Evolutionary conservation across 495 filamentous ascomycete genomes (phyloP), one percentile per base, ranked within the genome.

Genomic region (Tuber aestivum): DNA sequence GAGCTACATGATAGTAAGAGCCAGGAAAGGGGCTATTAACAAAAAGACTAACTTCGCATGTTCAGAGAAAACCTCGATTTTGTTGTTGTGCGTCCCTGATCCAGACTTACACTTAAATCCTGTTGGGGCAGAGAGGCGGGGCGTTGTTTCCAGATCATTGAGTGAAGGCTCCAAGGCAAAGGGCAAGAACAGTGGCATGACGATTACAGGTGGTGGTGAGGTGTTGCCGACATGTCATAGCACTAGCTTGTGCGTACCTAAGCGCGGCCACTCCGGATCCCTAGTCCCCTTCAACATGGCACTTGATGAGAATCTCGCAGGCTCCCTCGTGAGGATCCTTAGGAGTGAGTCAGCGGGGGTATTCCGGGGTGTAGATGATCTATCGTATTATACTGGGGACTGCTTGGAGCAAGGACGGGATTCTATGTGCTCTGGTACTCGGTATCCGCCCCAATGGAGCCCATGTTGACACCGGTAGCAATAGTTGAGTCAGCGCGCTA

Each of bases 81-180:
- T 89, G 87, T 75, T 85, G 84, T n/a, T 85, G 81, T 20, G 86
- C 83, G 73, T 89, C 85, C 37, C 81, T 89, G 77, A 88, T 81
- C 83, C 87, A 72, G 85, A 87, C 81, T 84, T 82, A 71, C 20
- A n/a, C n/a, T n/a, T n/a, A n/a, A n/a, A 78, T 77, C 70, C 74
- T 76, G 71, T 75, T 75, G 56, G 81, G 79, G 75, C 80, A 79
- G 76, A 81, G 87, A 78, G 89, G 89, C 70, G 90, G 89, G 68
- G 91, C 83, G 18, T 87, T 89, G 80, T 91, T 91, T 37, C 90
- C 89, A 50, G 88, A 89, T 85, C 89, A 90, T 79, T 92, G 89
- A 0, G 88, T 89, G 83, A 91, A 91, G 10, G 91, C 79, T 8
- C 89, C 88, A 21, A 91, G 84, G 73, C 88, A 86, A 12, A 85